Percentiles rank a stretch among this genome's conserved stretches.
These are phyloP conservation scores for Melastoma candidum DNA, from an alignment of 441 rosid species.

Conservation along the genomic window DNA sequence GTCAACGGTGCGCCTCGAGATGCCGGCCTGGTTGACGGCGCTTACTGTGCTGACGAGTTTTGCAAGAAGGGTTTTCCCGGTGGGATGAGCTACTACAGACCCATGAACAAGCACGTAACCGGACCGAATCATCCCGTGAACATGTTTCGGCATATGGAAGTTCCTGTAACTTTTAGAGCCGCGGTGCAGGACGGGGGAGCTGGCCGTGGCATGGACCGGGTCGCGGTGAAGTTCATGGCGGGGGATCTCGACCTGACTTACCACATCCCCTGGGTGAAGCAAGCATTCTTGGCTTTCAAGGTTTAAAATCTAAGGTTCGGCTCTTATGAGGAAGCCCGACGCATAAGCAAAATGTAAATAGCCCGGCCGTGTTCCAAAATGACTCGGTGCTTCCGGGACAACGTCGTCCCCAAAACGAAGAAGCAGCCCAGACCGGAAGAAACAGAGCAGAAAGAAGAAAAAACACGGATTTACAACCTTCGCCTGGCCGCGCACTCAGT, in stretches of 20 bases:
- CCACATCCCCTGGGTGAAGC: constrained; percentile 50
- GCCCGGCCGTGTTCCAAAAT: no score
- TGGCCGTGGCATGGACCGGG: constrained; percentile 62
- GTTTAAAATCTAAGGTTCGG: no score
- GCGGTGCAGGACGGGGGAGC: constrained; percentile 68
- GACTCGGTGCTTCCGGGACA: no score
- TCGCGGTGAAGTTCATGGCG: constrained; percentile 55
- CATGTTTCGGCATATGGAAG: background rate
- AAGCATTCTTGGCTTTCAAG: background rate
- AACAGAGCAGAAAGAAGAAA: no score
- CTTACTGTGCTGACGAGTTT: constrained; percentile 40
- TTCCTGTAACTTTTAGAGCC: background rate
- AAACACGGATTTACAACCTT: no score
- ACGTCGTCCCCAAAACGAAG: no score
- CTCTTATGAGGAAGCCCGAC: no score
- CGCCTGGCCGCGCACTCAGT: no score
- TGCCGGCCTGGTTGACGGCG: constrained; percentile 52
- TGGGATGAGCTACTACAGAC: constrained; percentile 56
- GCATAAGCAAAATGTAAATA: no score
- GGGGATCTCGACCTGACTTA: constrained; percentile 63
- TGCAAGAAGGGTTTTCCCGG: constrained; percentile 56
- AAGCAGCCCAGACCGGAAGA: no score
- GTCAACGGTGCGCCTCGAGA: constrained; percentile 15
- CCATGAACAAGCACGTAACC: constrained; percentile 38
- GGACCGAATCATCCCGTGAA: background rate